Evolutionary conservation across 176 grass and related monocot species (phyloP), one percentile per base, ranked within the genome.

Genomic region (Thinopyrum elongatum): DNA sequence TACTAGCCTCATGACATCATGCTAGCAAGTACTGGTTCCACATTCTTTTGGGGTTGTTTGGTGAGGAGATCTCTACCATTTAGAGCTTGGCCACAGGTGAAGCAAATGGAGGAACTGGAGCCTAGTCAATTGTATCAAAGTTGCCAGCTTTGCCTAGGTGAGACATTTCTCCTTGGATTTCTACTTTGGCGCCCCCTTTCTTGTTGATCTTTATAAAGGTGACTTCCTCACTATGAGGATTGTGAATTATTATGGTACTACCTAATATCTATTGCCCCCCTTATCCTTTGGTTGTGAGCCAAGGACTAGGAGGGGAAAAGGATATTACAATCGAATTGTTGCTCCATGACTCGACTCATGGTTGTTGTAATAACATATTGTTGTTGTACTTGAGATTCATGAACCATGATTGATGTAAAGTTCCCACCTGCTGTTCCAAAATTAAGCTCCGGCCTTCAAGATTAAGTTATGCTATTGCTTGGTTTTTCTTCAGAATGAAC

Each of bases 21-120:
- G 70, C 85, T 85, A 76, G 23, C 70, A 70, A 77, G 62, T 66
- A 41, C 69, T 53, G 63, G 77, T 71, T 47, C 59, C 75, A 80
- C 86, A 91, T 91, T 88, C 86, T 88, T 91, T 88, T 73, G 78
- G 72, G 73, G 53, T 64, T 88, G 23, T 35, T 85, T 78, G 85
- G 82, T 85, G 76, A 60, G 80, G 82, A 85, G 71, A 73, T 73
- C 61, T 70, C 51, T 51, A 63, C 69, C 36, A 81, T 84, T 81
- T 87, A 28, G 67, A 74, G 36, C 65, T 87, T 76, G n/a, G 65
- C 80, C 47, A 6, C 31, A 11, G 36, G 58, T 80, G 44, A 80
- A 51, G 61, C 63, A 76, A 84, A 61, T 30, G 49, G 25, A 70
- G 85, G 66, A 84, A 64, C 31, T 65, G 73, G 23, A 90, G 27